A percentile compares a stretch with the other conserved stretches of the same genome.
These are phyloP conservation scores for Ophiostoma tasmaniense DNA, from an alignment of 2,329 filamentous ascomycete species.

Conservation along the genomic window DNA sequence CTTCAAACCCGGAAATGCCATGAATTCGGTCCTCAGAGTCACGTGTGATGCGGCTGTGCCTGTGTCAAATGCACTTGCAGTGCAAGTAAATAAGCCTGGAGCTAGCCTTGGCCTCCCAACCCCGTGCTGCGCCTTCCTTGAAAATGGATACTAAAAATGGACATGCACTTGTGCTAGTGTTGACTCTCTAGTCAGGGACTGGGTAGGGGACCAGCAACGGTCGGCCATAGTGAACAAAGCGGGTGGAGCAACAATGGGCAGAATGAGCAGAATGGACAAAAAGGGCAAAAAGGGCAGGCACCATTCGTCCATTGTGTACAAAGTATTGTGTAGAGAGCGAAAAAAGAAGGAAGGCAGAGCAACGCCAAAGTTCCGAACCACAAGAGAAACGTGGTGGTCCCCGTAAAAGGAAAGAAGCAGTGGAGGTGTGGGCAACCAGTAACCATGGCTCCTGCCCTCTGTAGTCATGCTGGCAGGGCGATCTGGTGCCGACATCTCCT, in stretches of 20 bases:
- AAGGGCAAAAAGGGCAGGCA: not conserved
- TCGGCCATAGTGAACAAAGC: not conserved
- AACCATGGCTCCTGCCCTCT: not conserved
- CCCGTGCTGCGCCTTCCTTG: constrained; percentile 1
- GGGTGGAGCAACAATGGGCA: not conserved
- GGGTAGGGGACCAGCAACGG: not conserved
- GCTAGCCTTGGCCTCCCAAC: not conserved
- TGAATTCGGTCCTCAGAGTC: not conserved
- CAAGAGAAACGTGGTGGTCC: not conserved
- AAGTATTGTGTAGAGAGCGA: too few relatives aligned
- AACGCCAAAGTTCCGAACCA: not conserved
- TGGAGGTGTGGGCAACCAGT: too few relatives aligned
- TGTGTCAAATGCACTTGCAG: not conserved
- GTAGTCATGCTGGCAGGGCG: not conserved
- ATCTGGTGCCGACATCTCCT: not conserved
- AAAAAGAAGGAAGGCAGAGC: too few relatives aligned
- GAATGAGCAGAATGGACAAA: too few relatives aligned
- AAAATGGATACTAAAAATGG: constrained; percentile 1
- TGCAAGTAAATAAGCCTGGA: not conserved
- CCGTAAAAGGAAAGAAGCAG: not conserved
- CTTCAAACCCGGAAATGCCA: not conserved
- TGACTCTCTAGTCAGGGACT: too few relatives aligned
- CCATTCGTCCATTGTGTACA: not conserved
- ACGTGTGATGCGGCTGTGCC: not conserved
- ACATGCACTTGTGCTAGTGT: not conserved